Base-by-base conservation (phyloP, 257 asterid genomes). In the Echium plantagineum region DNA sequence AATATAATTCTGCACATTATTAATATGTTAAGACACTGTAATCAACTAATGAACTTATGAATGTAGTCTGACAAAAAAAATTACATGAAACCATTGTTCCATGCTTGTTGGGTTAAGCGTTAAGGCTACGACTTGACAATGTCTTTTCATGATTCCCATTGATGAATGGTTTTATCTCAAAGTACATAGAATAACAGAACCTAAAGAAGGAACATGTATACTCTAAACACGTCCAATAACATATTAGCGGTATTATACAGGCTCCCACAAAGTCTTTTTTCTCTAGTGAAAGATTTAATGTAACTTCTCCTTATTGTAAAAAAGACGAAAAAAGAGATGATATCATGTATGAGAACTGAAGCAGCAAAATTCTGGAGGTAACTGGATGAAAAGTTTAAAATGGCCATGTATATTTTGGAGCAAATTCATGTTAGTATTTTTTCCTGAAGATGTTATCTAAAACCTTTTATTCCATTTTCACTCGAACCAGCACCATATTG, bases 1-100 rank as follows among this genome's bases (percentile, higher is more conserved):
- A 68, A 75, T 71, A 67, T 69, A 67, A 67, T 71, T 54, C 96
- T 88, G 90, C 55, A 16, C 55, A 69, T 35, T 52, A 24, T 21
- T 48, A 42, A 66, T 57, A 56, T 26, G 66, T 71, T 38, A 74
- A 52, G 63, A 64, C 60, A 57, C 42, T 52, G 26, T 17, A 31
- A 35, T 15, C 55, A 38, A 17, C 9, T 35, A 54, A 16, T 21
- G 15, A 54, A 52, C 6, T 56, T 24, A 1, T 35, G 47, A 8
- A 8, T 0, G 15, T 12, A 38, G 16, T 42, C 12, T 42, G 17
- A 42, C 49, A 42, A 35, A 35, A 35, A 1, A 35, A 35, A 35
- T 35, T 35, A 35, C 46, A 35, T 3, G 46, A 35, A 7, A 7
- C 0, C 46, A 7, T 35, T 35, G 9, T 35, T 3, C 46, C 46